Evolutionary conservation across 2,329 filamentous ascomycete species (phyloP), one percentile per base, ranked within the genome.

Genomic region (Ophiostoma triangulosporum): DNA sequence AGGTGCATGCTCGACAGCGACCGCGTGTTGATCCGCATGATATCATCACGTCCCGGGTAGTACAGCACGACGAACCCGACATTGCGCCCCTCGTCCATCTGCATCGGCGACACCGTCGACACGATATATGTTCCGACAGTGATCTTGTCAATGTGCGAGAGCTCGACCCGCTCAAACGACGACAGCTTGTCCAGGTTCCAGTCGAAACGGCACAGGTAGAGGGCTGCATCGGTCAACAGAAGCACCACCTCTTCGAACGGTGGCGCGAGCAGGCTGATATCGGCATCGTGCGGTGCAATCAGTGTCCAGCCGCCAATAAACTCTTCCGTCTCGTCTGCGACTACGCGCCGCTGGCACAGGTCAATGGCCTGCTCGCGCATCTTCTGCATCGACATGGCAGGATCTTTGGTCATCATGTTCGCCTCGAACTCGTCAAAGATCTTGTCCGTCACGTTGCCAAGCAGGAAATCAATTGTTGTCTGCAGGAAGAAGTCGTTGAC

Each of bases 401-500:
- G 91, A 63, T 98, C 93, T 46, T 87, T 85, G 43, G 83, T 90
- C 78, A 90, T 94, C 80, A 98, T 89, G 60, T 90, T 86, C 15
- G 84, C 81, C 63, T 96, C 89, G 58, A 98, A 98, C 60, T 98
- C 93, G 54, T 91, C 86, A 64, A 97, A 97, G 3, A 95, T 85
- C 15, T 82, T 74, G 1, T 83, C 83, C 0, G 84, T 88, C 11
- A 94, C 87, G 60, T 93, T 93, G 20, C 93, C 93, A 0, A 97
- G 78, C 4, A 95, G 77, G 64, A 93, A 97, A 65, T 98, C 93
- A 59, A 98, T 95, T 50, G 87, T 88, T 0, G 89, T 87, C 66
- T 98, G 93, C 22, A 90, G 86, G 68, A 97, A 97, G 67, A 95
- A 96, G 68, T 98, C 93, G 60, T 95, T 95, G 59, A 98, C 89